Conservation (phyloP, 768 basidiomycete genomes). For the Mrakia hoshinonis region DNA sequence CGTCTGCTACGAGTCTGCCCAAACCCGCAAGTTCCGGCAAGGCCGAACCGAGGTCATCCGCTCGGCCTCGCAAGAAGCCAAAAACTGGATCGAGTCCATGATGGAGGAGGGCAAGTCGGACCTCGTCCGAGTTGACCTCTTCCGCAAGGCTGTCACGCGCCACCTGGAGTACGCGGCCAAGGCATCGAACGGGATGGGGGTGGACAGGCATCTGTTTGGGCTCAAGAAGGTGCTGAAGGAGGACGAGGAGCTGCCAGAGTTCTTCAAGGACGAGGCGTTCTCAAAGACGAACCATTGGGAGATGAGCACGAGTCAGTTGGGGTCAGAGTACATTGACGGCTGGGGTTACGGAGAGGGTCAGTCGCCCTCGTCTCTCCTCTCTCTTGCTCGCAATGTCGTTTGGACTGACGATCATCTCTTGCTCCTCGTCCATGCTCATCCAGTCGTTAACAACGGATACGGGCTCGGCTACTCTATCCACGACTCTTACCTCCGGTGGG, state of each 20-base stretch:
- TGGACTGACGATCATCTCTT: not conserved
- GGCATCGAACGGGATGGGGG: slow-evolving; percentile 89
- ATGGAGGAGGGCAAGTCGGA: slow-evolving; percentile 52
- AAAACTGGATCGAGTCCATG: slow-evolving; percentile 87
- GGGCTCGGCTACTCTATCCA: slow-evolving; percentile 79
- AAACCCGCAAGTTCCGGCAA: slow-evolving; percentile 81
- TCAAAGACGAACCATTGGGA: slow-evolving; percentile 76
- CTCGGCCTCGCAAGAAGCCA: slow-evolving; percentile 69
- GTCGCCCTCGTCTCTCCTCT: slow-evolving; percentile 31
- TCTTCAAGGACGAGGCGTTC: slow-evolving; percentile 68
- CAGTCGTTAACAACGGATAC: slow-evolving; percentile 87
- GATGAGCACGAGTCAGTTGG: slow-evolving; percentile 80
- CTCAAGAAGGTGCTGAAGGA: slow-evolving; percentile 69
- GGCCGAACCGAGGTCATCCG: slow-evolving; percentile 95
- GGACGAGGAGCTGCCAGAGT: slow-evolving; percentile 61
- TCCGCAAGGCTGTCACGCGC: slow-evolving; percentile 65
- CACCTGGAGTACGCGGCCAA: slow-evolving; percentile 80
- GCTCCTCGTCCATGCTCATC: no score
- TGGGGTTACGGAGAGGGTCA: slow-evolving; percentile 96
- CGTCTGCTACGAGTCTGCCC: slow-evolving; percentile 84
- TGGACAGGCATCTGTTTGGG: slow-evolving; percentile 92
- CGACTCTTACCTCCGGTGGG: slow-evolving; percentile 29
- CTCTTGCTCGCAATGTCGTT: not conserved
- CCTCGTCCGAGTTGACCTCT: slow-evolving; percentile 54
- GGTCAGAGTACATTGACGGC: slow-evolving; percentile 70